phyloP scores from a whole-genome alignment of 306 rosid genomes.

The Casuarina glauca region DNA sequence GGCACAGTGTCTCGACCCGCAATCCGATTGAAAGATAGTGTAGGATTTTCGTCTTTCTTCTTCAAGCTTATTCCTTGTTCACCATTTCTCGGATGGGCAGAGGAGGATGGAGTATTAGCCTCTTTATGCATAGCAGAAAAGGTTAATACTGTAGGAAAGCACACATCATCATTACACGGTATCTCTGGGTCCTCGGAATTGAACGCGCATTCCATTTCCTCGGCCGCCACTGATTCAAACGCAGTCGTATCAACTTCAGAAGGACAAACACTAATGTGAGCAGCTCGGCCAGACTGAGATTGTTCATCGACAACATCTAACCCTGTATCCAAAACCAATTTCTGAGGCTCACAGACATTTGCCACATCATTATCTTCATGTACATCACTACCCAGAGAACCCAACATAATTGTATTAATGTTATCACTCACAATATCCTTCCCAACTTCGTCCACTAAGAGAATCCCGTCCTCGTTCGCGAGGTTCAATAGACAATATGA shows the following conservation, averaged over 20 bases:
- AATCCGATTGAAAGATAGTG: conserved; percentile 32
- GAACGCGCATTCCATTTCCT: conserved; percentile 43
- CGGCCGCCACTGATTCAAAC: conserved; percentile 26
- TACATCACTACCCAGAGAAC: conserved; percentile 43
- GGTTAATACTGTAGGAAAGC: conserved; percentile 12
- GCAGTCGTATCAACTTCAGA: conserved; percentile 34
- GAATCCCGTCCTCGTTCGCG: conserved; percentile 35
- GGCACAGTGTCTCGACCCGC: conserved; percentile 22
- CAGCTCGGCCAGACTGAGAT: conserved; percentile 27
- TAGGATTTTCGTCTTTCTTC: conserved; percentile 44
- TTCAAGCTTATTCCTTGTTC: conserved; percentile 37
- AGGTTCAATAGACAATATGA: conserved; percentile 43
- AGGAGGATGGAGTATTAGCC: conserved; percentile 32
- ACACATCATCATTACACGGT: conserved; percentile 48
- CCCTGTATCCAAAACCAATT: conserved; percentile 27
- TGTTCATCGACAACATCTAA: conserved; percentile 28
- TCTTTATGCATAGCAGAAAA: conserved; percentile 21
- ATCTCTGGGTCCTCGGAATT: conserved; percentile 67
- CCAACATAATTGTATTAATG: conserved; percentile 38
- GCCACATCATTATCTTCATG: conserved; percentile 35
- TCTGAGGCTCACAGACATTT: conserved; percentile 31
- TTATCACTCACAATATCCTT: conserved; percentile 37
- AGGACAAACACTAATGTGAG: conserved; percentile 25
- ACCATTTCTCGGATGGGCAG: conserved; percentile 22
- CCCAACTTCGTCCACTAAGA: conserved; percentile 39